These are phyloP conservation scores for Cardamine chenopodiifolia DNA, from an alignment of 345 rosid species.

Conservation along the genomic window DNA sequence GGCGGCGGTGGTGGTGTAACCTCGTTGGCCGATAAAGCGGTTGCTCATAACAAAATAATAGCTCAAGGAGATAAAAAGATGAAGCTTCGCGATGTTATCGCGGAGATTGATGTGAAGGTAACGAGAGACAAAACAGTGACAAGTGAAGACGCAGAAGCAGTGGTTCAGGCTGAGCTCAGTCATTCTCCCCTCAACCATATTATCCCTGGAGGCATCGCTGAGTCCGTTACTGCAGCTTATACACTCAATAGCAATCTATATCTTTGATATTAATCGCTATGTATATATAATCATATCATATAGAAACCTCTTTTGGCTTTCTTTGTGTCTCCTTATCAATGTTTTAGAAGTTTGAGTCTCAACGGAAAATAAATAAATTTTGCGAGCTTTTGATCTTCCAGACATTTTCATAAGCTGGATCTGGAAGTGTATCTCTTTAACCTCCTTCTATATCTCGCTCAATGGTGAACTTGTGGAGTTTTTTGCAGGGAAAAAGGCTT, in stretches of 20 bases:
- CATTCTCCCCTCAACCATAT: neutral
- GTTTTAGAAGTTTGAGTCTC: neutral
- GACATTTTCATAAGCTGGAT: too few relatives aligned
- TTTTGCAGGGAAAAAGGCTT: too few relatives aligned
- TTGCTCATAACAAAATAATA: constrained; percentile 8
- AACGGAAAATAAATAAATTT: neutral
- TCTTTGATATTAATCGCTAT: neutral
- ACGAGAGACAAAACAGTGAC: constrained; percentile 27
- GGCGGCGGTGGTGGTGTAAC: neutral
- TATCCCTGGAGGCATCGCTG: constrained; percentile 41
- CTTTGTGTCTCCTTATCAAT: neutral
- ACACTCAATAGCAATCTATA: constrained; percentile 27
- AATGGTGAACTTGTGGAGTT: too few relatives aligned
- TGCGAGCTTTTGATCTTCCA: too few relatives aligned
- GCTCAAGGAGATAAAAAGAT: neutral
- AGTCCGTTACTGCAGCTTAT: constrained; percentile 39
- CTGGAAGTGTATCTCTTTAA: too few relatives aligned
- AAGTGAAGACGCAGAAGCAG: constrained; percentile 44
- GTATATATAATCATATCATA: neutral
- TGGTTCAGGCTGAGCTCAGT: constrained; percentile 32
- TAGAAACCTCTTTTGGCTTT: neutral
- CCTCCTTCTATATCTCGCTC: too few relatives aligned
- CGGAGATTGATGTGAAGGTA: constrained; percentile 34
- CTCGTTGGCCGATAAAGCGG: constrained; percentile 24
- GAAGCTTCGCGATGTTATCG: constrained; percentile 17